Evolutionary conservation across 139 green algal species (phyloP).

Genomic region (Tetraselmis chui): DNA sequence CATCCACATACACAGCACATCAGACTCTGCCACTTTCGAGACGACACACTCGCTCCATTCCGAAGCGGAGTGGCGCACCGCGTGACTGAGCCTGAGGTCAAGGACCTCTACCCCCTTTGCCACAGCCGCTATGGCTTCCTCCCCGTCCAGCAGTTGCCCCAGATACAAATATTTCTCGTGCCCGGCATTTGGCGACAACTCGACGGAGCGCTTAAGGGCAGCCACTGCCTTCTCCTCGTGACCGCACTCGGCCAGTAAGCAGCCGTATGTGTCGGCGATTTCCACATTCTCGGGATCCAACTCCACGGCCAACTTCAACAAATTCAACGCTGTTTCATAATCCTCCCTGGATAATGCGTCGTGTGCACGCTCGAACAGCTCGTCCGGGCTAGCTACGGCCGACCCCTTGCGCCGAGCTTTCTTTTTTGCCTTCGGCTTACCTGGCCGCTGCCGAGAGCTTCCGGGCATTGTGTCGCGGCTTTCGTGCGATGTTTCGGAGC

Average conservation of each 20-base stretch:
- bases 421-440: not conserved
- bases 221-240: not conserved
- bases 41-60: slow-evolving; percentile 5
- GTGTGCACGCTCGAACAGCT: not conserved
- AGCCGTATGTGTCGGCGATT: not conserved
- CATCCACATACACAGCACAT: slow-evolving; percentile 13
- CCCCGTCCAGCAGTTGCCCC: slow-evolving; percentile 53
- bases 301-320: not conserved
- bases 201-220: slow-evolving; percentile 18
- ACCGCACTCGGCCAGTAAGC: not conserved
- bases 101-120: slow-evolving; percentile 34
- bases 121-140: slow-evolving; percentile 19
- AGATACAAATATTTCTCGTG: slow-evolving; percentile 89
- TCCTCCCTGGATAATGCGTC: not conserved
- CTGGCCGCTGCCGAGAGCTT: not conserved
- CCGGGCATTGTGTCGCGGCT: not conserved
- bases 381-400: not conserved
- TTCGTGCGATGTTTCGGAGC: not conserved
- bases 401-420: not conserved
- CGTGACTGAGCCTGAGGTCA: slow-evolving; percentile 16
- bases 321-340: not conserved
- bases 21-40: slow-evolving; percentile 7
- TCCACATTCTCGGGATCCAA: not conserved
- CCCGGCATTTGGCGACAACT: slow-evolving; percentile 50
- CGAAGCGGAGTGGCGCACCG: not conserved